Conservation (phyloP, 495 filamentous ascomycete species). For the Penicillium chermesinum region DNA sequence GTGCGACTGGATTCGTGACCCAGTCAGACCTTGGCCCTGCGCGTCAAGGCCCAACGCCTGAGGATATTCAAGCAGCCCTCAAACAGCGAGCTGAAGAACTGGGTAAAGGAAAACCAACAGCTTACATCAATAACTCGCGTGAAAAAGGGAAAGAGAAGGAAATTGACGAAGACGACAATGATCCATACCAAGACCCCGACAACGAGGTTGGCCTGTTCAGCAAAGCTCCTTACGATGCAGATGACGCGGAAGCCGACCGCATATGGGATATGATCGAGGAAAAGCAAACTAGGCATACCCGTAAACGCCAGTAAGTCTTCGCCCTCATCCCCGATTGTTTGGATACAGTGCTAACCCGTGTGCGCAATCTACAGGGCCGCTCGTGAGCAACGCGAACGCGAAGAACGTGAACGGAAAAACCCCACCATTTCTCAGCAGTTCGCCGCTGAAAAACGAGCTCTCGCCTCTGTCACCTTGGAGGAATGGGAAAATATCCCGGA, state of each 20-base stretch:
- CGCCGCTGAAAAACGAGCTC: conserved; percentile 85
- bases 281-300: conserved; percentile 86
- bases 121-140: conserved; percentile 64
- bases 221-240: conserved; percentile 87
- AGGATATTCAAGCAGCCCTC: conserved; percentile 96
- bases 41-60: conserved; percentile 92
- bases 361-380: conserved; percentile 78
- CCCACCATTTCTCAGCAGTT: conserved; percentile 99
- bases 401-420: conserved; percentile 94
- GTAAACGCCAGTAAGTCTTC: conserved; percentile 79
- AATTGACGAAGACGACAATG: conserved; percentile 74
- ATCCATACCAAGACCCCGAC: conserved; percentile 90
- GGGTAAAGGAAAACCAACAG: conserved; percentile 72
- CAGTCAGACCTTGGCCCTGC: conserved; percentile 95
- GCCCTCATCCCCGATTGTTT: conserved; percentile 46
- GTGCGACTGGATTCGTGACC: conserved; percentile 96
- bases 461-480: conserved; percentile 85
- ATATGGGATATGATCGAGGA: conserved; percentile 96
- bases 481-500: conserved; percentile 96
- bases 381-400: conserved; percentile 82
- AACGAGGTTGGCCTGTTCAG: conserved; percentile 96
- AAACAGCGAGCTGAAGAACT: conserved; percentile 84
- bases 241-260: conserved; percentile 93
- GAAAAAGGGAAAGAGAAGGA: conserved; percentile 59
- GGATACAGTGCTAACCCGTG: conserved; percentile 83